Evolutionary conservation across 192 early-diverging fungal genomes (phyloP).

Genomic region (Tieghemiomyces parasiticus): DNA sequence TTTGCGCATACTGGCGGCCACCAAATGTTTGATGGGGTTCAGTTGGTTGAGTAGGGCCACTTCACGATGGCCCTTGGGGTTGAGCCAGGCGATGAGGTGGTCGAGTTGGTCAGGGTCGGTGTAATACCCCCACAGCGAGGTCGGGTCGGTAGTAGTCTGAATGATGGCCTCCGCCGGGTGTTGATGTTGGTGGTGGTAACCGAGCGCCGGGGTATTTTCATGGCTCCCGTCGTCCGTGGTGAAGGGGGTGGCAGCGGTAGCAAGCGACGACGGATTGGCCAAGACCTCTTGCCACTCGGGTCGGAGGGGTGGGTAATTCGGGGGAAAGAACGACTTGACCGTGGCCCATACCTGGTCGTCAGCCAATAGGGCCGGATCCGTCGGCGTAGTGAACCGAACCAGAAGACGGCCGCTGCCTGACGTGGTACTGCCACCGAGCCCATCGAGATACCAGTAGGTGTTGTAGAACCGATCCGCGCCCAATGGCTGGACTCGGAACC

Average conservation of each 20-base stretch:
- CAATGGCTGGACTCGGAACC: conserved; percentile 52
- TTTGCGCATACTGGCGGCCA: conserved; percentile 38
- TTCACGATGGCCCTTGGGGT: conserved; percentile 64
- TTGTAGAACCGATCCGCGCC: conserved; percentile 78
- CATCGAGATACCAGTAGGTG: conserved; percentile 85
- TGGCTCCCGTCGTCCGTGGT: neutral
- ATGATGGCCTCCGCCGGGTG: too few species aligned
- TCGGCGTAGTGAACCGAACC: conserved; percentile 32
- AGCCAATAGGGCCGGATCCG: conserved; percentile 17
- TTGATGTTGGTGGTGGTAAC: too few species aligned
- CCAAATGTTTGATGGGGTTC: conserved; percentile 24
- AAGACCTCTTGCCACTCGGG: neutral
- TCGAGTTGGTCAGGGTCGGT: conserved; percentile 43
- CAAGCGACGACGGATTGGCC: neutral
- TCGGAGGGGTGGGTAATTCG: neutral
- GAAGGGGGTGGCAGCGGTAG: neutral
- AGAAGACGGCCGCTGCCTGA: conserved; percentile 41
- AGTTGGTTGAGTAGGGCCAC: conserved; percentile 39
- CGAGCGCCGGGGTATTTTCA: too few species aligned
- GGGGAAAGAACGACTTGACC: conserved; percentile 1
- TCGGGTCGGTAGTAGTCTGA: too few species aligned
- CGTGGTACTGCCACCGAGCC: conserved; percentile 37
- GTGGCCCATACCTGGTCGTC: conserved; percentile 13
- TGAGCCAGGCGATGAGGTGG: conserved; percentile 52
- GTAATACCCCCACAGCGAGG: conserved; percentile 32